A percentile compares a stretch with the other conserved stretches of the same genome.
phyloP scores from a whole-genome alignment of 2,329 filamentous ascomycete genomes.

The Trichoderma sp. region DNA sequence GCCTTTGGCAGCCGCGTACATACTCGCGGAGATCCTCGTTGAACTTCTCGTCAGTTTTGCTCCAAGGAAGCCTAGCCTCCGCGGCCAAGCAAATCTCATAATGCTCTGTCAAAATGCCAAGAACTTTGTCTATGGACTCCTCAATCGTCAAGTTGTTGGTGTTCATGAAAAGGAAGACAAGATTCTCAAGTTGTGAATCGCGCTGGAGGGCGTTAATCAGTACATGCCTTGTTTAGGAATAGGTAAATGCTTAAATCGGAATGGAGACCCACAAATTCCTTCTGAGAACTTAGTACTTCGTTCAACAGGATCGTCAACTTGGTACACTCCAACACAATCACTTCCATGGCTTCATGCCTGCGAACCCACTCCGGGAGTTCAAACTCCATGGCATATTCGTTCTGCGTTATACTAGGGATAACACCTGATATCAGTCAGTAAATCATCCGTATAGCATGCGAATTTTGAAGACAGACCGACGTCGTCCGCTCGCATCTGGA shows the following conservation, averaged over 20 bases:
- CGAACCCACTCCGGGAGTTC: conserved; percentile 11
- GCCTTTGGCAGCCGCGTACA: background rate
- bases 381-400: conserved; percentile 10
- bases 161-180: background rate
- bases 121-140: background rate
- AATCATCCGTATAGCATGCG: too few species aligned
- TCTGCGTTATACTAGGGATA: background rate
- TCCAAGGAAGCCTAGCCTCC: conserved; percentile 13
- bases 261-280: conserved; percentile 13
- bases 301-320: conserved; percentile 11
- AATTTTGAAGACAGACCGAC: too few species aligned
- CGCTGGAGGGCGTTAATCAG: background rate
- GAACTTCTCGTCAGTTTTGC: conserved; percentile 1
- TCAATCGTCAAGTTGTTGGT: background rate
- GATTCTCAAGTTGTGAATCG: background rate
- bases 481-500: background rate
- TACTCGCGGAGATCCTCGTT: conserved; percentile 1
- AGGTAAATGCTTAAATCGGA: too few species aligned
- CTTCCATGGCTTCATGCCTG: conserved; percentile 11
- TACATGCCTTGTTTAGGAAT: too few species aligned
- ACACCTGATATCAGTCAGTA: too few species aligned
- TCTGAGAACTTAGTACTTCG: conserved; percentile 1
- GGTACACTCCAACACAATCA: conserved; percentile 9
- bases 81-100: background rate
- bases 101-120: background rate